These are phyloP conservation scores for Fomitopsis pinicola DNA, from an alignment of 1,284 basidiomycete genomes.

Conservation along the genomic window DNA sequence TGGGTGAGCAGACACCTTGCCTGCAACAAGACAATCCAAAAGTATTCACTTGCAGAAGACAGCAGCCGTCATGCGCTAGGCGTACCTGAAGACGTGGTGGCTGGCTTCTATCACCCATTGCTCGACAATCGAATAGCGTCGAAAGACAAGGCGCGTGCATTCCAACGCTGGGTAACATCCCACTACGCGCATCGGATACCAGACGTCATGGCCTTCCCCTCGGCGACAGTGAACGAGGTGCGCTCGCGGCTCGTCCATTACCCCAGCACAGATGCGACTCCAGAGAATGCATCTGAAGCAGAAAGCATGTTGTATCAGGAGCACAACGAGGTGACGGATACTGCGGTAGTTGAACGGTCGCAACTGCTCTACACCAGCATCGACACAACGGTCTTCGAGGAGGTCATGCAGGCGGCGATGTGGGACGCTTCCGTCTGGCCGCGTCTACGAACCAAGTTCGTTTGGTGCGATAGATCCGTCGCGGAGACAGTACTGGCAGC, in stretches of 20 bases:
- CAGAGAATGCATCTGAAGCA: neutral
- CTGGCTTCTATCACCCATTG: neutral
- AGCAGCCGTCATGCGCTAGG: neutral
- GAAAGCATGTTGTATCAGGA: neutral
- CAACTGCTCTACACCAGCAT: neutral
- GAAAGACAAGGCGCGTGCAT: neutral
- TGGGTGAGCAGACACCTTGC: conserved; percentile 1
- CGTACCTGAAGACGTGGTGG: neutral
- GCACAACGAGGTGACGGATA: neutral
- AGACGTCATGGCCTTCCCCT: neutral
- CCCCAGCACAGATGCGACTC: neutral
- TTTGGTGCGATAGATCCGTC: conserved; percentile 13
- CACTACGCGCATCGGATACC: neutral
- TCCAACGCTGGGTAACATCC: neutral
- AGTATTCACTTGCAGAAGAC: neutral
- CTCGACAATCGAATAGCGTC: neutral
- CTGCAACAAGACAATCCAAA: neutral
- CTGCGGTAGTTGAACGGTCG: neutral
- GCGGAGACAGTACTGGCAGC: conserved; percentile 12
- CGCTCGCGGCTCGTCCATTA: neutral
- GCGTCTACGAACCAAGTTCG: conserved; percentile 6
- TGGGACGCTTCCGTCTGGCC: conserved; percentile 1
- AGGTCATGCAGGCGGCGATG: neutral
- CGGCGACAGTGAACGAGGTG: neutral
- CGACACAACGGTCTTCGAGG: neutral